These are phyloP conservation scores for Chaetomiaceae sp. DNA, from an alignment of 2,329 filamentous ascomycete species.

Conservation along the genomic window DNA sequence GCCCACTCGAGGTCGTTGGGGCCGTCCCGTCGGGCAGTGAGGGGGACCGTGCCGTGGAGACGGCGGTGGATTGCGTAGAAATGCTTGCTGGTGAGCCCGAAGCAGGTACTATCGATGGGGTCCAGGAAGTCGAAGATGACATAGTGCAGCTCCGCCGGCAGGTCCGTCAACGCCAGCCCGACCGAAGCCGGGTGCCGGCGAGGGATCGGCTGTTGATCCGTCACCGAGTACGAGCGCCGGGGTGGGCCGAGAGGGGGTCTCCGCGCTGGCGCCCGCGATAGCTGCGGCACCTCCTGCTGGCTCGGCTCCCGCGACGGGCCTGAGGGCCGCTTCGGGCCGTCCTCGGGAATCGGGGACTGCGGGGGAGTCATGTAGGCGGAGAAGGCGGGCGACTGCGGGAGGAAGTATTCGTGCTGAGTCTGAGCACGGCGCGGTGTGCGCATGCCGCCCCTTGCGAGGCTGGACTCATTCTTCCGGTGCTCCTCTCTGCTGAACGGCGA, in stretches of 20 bases:
- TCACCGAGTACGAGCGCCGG: conserved; percentile 57
- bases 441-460: conserved; percentile 34
- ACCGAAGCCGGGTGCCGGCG: conserved; percentile 45
- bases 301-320: background rate
- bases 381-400: conserved; percentile 26
- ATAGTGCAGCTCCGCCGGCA: conserved; percentile 58
- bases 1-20: conserved; percentile 62
- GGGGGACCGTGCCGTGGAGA: conserved; percentile 52
- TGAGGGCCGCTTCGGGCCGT: background rate
- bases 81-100: conserved; percentile 54
- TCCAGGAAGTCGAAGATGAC: conserved; percentile 59
- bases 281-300: conserved; percentile 9
- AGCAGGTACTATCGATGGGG: conserved; percentile 59
- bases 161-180: conserved; percentile 44
- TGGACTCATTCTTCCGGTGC: conserved; percentile 37
- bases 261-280: conserved; percentile 1
- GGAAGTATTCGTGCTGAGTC: conserved; percentile 44
- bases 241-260: conserved; percentile 42
- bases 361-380: conserved; percentile 20
- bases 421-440: conserved; percentile 43
- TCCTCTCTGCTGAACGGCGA: conserved; percentile 39
- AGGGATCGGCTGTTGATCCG: conserved; percentile 53
- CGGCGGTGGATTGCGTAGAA: conserved; percentile 56
- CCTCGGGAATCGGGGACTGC: conserved; percentile 7
- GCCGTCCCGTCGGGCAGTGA: conserved; percentile 53